Base-by-base conservation (phyloP, 1,284 basidiomycete species). In the Earliella scabrosa region DNA sequence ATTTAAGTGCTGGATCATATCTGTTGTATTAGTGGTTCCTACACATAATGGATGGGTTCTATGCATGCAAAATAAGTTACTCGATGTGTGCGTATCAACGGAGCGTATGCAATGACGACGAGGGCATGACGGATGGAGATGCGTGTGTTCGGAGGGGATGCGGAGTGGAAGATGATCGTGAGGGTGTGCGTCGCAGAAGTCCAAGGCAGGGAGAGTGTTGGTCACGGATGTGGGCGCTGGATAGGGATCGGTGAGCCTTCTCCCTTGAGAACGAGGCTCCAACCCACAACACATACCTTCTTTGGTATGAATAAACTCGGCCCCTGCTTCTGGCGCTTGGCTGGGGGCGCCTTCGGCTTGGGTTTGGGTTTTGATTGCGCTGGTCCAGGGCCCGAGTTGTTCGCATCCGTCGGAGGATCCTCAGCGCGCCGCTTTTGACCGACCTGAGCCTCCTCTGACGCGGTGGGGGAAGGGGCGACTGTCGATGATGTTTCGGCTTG, bases 271-370 rank as follows among this genome's bases (percentile, higher is more conserved):
- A 29, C 13, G 18, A 10, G 26, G 21, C 5, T 16, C 23, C 23
- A 26, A 14, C 36, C n/a, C n/a, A 39, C 13, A 24, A 24, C 40
- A 23, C 61, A 40, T 23, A 63, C 63, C 60, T 65, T 64, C 51
- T 69, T 72, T 1, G 71, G 71, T 29, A 73, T 72, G 50, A 73
- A 73, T 21, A 73, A 20, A 45, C 47, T 68, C 1, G 70, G 60
- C 0, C 56, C 64, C 43, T 61, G 64, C 44, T 72, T 73, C 11
- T 65, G 66, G 20, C 69, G 68, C 48, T 71, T 72, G 13, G 52
- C 62, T 8, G 57, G 59, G 23, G 63, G 63, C 34, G 64, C 45
- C 45, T 56, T 50, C 23, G 64, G 59, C 47, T 50, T 52, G 35
- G 58, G 46, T 58, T 66, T 55, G 9, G 52, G 36, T 6, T 18